Evolutionary conservation across 257 asterid species (phyloP), one percentile per base, ranked within the genome.

Genomic region (Nicotiana paniculata): DNA sequence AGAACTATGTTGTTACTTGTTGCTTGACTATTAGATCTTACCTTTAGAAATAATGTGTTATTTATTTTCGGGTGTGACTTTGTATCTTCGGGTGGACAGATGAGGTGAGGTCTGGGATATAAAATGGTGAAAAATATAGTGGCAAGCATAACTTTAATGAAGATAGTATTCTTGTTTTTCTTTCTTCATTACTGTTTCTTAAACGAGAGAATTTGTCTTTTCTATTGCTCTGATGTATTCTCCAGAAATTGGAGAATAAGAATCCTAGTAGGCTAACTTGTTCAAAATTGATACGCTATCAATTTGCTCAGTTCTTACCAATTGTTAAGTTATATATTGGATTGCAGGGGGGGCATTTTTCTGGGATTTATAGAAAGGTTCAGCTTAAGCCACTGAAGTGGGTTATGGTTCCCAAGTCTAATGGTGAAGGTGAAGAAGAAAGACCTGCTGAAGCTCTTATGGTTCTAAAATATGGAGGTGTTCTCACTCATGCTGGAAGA

Each of bases 401-500:
- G 99, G 91, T 86, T 82, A 94, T 91, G 88, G 93, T 93, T 85
- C 77, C 90, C 21, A 93, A 96, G 84, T 77, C 82, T 63, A 93
- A 91, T 83, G 97, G 95, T 65, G 99, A 96, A 89, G 97, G 96
- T 53, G 98, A 92, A 86, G 98, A 94, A 84, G 99, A 96, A 84
- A 88, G 85, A 83, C 99, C 99, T 69, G 87, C 87, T 2, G 98
- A 96, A 89, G 99, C 99, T 80, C 91, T 96, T 54, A 96, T 96
- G 99, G 89, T 96, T 90, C 98, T 96, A 67, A 96, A 96, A 85
- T 96, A 96, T 76, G 99, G 99, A 18, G 99, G 99, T 85, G 99
- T 96, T 87, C 99, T 96, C 81, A 96, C 99, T 48, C 99, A 96
- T 84, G 99, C 98, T 55, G 99, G 99, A 80, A 88, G 98, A 87